Evolutionary conservation across 2,329 filamentous ascomycete genomes (phyloP), one percentile per base, ranked within the genome.

Genomic region (Sclerotiophoma versabilis): DNA sequence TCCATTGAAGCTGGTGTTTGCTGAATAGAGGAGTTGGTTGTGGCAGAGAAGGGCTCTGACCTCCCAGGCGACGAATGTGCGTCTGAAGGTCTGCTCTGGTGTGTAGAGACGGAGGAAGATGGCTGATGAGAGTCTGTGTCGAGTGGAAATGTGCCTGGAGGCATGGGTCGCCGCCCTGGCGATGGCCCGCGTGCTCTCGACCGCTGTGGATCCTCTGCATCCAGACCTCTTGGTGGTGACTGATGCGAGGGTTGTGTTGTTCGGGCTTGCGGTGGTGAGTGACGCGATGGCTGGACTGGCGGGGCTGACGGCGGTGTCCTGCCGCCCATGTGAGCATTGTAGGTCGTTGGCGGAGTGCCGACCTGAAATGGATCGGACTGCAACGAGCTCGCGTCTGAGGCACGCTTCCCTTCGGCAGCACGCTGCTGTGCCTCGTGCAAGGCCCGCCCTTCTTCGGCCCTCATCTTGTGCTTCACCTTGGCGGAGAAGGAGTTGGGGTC

Each of bases 361-460:
- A 67, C 58, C 26, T 65, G 67, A 47, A 67, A 62, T 1, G 69
- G 69, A 43, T 60, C 64, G 14, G 62, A 51, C 2, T 55, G 60
- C 49, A 62, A 39, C 12, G 65, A 68, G 48, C 71, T 74, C 19
- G 71, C 69, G 22, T 65, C 67, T 5, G 74, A 75, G 25, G 68
- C 66, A 4, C 64, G 60, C 23, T 64, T 65, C 15, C 54, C 43
- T 19, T 60, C 58, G 3, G 49, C 54, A 23, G 63, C 64, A 17
- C 59, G 67, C 30, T 76, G 71, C 23, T 62, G 63, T 30, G 72
- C 77, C 41, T 79, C 73, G 41, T 83, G 80, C 46, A 84, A 67
- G 9, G 80, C 80, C 49, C 72, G 72, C 5, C 79, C 81, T 70
- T 84, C 81, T 54, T 84, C 81, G 8, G 75, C 75, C 50, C 80